Percentiles rank a stretch among this genome's conserved stretches.
Evolutionary conservation across 306 rosid species (phyloP).

Genomic region (Vigna angularis): DNA sequence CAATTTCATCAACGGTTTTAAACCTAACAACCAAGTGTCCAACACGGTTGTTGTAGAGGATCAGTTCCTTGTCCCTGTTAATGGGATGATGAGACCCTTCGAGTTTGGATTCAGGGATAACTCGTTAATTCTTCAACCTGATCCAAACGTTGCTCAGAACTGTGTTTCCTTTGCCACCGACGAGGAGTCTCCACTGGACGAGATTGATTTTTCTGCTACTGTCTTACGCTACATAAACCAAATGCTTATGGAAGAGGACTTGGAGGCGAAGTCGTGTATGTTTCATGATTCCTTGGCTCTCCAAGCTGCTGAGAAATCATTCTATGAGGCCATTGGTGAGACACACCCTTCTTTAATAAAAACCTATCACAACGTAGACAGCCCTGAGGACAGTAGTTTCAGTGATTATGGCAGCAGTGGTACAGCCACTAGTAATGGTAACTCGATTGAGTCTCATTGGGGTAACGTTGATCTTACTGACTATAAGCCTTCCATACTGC

Average conservation of each 20-base stretch:
- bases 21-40: slow-evolving; percentile 15
- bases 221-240: slow-evolving; percentile 71
- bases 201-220: slow-evolving; percentile 55
- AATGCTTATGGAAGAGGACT: slow-evolving; percentile 83
- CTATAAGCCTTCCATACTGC: slow-evolving; percentile 47
- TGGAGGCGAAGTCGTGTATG: slow-evolving; percentile 65
- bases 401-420: slow-evolving; percentile 43
- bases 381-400: slow-evolving; percentile 50
- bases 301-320: slow-evolving; percentile 74
- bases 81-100: not conserved
- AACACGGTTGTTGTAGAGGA: slow-evolving; percentile 30
- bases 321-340: slow-evolving; percentile 64
- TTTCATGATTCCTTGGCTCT: slow-evolving; percentile 68
- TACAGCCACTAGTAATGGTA: slow-evolving; percentile 33
- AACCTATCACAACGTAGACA: slow-evolving; percentile 40
- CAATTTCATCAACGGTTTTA: slow-evolving; percentile 36
- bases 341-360: slow-evolving; percentile 46
- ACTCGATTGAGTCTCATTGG: slow-evolving; percentile 44
- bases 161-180: slow-evolving; percentile 40
- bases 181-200: slow-evolving; percentile 58
- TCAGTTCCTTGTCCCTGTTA: slow-evolving; percentile 34
- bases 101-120: slow-evolving; percentile 41
- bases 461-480: slow-evolving; percentile 41
- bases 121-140: slow-evolving; percentile 31
- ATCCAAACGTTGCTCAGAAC: slow-evolving; percentile 37